Base-by-base conservation (phyloP, 768 basidiomycete genomes). In the Sporobolomyces pararoseus region DNA sequence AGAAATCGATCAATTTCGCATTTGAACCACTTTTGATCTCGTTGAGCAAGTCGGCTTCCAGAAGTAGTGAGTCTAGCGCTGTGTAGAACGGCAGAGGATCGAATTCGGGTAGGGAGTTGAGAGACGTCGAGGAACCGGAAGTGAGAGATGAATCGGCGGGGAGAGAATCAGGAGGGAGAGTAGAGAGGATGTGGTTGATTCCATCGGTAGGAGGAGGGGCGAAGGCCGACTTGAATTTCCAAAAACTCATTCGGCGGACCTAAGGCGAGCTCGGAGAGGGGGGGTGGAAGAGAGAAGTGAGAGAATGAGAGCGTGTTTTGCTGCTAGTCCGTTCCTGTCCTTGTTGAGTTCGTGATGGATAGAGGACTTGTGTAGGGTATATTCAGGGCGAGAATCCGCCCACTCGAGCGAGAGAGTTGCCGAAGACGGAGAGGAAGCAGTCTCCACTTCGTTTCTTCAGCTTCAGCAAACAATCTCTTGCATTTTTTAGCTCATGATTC, bases 1-100 rank as follows among this genome's bases (percentile, higher is more conserved):
- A 89, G 80, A 91, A 91, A 78, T 90, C 89, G 75, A 90, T 89
- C 58, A 95, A 85, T 66, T 89, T 83, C 47, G 88, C 88, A 78
- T 98, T 98, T 80, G 95, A 89, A 34, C 73, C 73, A 1, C 88
- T 84, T 81, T 97, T 97, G 85, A 92, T 91, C 80, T 98, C 95
- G 80, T 90, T 89, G 64, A 98, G 82, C 52, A 98, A 83, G 79
- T 97, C 93, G 77, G 91, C 88, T 81, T 96, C 91, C 81, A 92
- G 91, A 64, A 98, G 84, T 68, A 98, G 87, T 49, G 90, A 87
- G 79, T 96, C 93, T 49, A 98, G 85, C 7, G 68, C 60, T 7
- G 47, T 25, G n/a, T 62, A 44, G 59, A 60, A 61, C 9, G 63
- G 63, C 3, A 37, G 10, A 14, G 54, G 14, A 12, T 67, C 61